These are phyloP conservation scores for Torrubiellomyces zombiae DNA, from an alignment of 2,329 filamentous ascomycete species.

Conservation along the genomic window DNA sequence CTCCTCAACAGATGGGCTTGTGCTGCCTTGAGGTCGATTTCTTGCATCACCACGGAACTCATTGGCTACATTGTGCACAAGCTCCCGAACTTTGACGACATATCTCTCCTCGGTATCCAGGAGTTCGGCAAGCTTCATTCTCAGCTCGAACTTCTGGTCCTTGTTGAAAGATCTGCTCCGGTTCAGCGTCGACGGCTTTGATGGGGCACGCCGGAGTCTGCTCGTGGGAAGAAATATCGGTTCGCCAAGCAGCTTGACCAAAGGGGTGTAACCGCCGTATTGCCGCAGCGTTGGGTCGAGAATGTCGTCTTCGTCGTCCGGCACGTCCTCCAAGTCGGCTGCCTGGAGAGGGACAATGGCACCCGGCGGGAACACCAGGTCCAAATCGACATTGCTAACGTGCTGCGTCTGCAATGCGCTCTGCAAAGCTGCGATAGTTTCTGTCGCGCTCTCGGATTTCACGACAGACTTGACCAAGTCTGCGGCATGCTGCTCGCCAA, in stretches of 20 bases:
- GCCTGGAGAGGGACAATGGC: constrained; percentile 50
- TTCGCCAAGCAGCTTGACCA: constrained; percentile 68
- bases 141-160: constrained; percentile 68
- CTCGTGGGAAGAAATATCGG: constrained; percentile 77
- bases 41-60: constrained; percentile 61
- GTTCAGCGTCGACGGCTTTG: constrained; percentile 67
- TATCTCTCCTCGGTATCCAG: constrained; percentile 91
- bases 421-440: constrained; percentile 57
- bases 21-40: constrained; percentile 38
- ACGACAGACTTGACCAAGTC: constrained; percentile 76
- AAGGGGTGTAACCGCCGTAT: constrained; percentile 61
- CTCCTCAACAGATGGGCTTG: constrained; percentile 55
- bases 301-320: constrained; percentile 48
- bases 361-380: constrained; percentile 68
- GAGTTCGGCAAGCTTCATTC: constrained; percentile 78
- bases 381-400: constrained; percentile 71
- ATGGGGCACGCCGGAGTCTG: constrained; percentile 69
- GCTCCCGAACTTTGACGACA: constrained; percentile 68
- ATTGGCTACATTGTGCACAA: constrained; percentile 65
- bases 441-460: constrained; percentile 58
- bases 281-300: constrained; percentile 47
- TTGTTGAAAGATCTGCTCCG: constrained; percentile 61
- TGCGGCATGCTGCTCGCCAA: constrained; percentile 83
- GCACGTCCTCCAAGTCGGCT: constrained; percentile 41
- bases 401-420: constrained; percentile 66